These are phyloP conservation scores for Xylaria sp. DNA, from an alignment of 2,329 filamentous ascomycete species.

Conservation along the genomic window DNA sequence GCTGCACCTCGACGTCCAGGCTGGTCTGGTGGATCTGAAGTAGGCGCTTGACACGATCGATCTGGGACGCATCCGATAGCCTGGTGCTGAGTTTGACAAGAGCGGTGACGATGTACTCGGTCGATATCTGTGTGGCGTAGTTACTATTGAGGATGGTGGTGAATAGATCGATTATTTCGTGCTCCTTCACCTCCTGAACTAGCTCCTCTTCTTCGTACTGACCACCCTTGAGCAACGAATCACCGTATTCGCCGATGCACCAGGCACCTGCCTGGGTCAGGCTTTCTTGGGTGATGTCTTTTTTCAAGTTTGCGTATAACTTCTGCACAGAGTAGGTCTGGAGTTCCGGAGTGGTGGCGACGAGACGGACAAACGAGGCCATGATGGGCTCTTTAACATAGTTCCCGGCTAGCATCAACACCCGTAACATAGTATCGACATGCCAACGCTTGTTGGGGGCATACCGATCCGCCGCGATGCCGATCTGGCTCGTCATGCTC, in stretches of 20 bases:
- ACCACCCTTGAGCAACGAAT: conserved; percentile 83
- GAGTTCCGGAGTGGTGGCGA: conserved; percentile 90
- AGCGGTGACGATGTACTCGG: conserved; percentile 94
- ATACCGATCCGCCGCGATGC: conserved; percentile 93
- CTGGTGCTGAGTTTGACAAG: conserved; percentile 94
- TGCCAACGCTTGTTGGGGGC: conserved; percentile 98
- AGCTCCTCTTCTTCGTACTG: conserved; percentile 94
- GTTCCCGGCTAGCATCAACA: conserved; percentile 90
- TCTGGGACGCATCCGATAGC: conserved; percentile 78
- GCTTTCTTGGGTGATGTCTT: conserved; percentile 97
- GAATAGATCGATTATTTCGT: conserved; percentile 92
- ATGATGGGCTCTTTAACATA: conserved; percentile 98
- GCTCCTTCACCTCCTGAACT: conserved; percentile 78
- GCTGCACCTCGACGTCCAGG: conserved; percentile 92
- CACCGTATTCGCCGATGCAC: conserved; percentile 97
- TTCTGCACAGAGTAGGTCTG: conserved; percentile 98
- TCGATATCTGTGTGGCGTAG: conserved; percentile 87
- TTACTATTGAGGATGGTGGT: conserved; percentile 89
- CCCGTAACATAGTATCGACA: conserved; percentile 94
- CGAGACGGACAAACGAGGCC: conserved; percentile 92
- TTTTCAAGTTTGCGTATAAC: conserved; percentile 85
- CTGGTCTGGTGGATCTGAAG: conserved; percentile 80
- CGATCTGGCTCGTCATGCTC: conserved; percentile 97
- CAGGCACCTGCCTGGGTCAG: conserved; percentile 90
- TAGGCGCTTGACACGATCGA: conserved; percentile 81